These are phyloP conservation scores for Selenicereus undatus DNA, from an alignment of 148 eudicot genomes.

Conservation along the genomic window DNA sequence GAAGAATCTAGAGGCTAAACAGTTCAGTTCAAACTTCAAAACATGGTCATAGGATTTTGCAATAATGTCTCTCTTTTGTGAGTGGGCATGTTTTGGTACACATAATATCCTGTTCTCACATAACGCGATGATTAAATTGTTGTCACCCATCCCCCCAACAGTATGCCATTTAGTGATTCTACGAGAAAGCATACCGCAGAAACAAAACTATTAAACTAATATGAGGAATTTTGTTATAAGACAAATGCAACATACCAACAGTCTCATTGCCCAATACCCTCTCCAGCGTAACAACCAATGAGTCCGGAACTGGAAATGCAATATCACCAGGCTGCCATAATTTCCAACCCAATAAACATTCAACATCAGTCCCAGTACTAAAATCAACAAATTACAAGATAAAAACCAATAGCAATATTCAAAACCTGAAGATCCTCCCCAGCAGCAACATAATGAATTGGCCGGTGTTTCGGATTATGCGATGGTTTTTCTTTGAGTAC, in stretches of 20 bases:
- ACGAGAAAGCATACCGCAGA: not conserved
- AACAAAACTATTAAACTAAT: not conserved
- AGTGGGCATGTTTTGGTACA: too few species aligned
- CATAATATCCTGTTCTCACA: too few species aligned
- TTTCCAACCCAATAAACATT: not conserved
- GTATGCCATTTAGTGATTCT: not conserved
- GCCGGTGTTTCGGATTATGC: conserved; percentile 35
- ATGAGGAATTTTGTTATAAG: not conserved
- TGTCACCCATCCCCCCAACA: not conserved
- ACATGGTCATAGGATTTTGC: too few species aligned
- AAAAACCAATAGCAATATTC: not conserved
- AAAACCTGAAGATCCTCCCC: conserved; percentile 74
- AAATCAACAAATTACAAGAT: not conserved
- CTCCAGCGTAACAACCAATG: conserved; percentile 89
- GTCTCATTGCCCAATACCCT: conserved; percentile 95
- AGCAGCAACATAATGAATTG: conserved; percentile 92
- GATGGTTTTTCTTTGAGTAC: conserved; percentile 60
- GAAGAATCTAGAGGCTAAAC: too few species aligned
- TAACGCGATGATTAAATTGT: too few species aligned
- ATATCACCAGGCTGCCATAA: conserved; percentile 62
- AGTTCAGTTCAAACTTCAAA: too few species aligned
- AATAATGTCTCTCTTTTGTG: too few species aligned
- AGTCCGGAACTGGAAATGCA: conserved; percentile 83
- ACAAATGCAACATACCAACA: conserved; percentile 51
- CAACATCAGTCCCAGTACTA: not conserved